Evolutionary conservation across 2,329 filamentous ascomycete genomes (phyloP).

Genomic region (Talaromyces rugulosus): DNA sequence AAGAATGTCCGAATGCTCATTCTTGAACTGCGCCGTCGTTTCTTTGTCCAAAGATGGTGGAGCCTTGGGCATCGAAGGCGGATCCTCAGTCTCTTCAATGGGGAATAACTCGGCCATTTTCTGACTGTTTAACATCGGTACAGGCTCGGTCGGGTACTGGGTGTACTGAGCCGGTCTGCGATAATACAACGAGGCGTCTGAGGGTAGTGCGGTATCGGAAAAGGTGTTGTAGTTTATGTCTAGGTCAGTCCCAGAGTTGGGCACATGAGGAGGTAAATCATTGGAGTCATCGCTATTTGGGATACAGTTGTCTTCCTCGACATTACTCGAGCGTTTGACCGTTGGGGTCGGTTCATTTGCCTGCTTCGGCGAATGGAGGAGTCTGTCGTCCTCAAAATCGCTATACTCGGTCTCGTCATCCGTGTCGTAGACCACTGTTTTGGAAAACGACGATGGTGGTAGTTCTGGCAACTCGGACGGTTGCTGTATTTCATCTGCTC

Average conservation of each 20-base stretch:
- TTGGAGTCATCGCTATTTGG: constrained; percentile 23
- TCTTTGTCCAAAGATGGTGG: constrained; percentile 10
- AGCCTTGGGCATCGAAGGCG: constrained; percentile 14
- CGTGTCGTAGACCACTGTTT: constrained; percentile 39
- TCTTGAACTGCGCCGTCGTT: constrained; percentile 9
- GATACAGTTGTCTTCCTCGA: not conserved
- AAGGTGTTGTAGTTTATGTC: constrained; percentile 18
- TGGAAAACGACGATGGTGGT: constrained; percentile 13
- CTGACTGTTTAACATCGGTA: constrained; percentile 33
- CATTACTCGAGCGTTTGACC: constrained; percentile 11
- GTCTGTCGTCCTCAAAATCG: constrained; percentile 23
- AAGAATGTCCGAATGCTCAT: constrained; percentile 5
- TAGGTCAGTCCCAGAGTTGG: constrained; percentile 19
- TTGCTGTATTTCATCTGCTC: not conserved
- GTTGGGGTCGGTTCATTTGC: not conserved
- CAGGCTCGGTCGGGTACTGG: constrained; percentile 33
- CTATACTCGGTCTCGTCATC: constrained; percentile 36
- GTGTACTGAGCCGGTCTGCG: constrained; percentile 31
- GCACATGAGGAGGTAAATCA: constrained; percentile 26
- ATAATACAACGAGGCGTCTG: constrained; percentile 35
- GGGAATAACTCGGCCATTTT: constrained; percentile 37
- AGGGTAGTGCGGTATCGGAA: constrained; percentile 27
- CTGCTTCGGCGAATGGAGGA: constrained; percentile 9
- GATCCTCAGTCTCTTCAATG: not conserved
- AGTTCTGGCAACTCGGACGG: not conserved